phyloP scores from a whole-genome alignment of 176 grass and related monocot species.

The Hordeum marinum region DNA sequence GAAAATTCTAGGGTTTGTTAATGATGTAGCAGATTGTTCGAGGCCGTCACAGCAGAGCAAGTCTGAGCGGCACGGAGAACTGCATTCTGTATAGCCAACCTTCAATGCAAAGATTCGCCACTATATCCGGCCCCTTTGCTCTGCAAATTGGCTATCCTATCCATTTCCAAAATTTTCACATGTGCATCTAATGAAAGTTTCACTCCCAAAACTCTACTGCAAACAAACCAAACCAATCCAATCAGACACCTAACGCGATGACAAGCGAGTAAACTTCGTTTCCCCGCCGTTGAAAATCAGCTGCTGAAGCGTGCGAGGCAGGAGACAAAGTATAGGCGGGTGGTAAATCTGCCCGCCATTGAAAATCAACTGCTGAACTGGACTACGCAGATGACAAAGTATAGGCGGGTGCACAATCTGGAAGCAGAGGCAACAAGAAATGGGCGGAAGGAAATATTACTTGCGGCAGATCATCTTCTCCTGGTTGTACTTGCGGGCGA shows the following conservation, averaged over 20 bases:
- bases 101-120: conserved; percentile 15
- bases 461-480: conserved; percentile 97
- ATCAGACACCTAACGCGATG: too few relatives aligned
- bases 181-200: too few relatives aligned
- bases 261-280: neutral
- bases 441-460: too few relatives aligned
- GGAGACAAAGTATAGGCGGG: conserved; percentile 50
- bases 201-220: too few relatives aligned
- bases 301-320: conserved; percentile 21
- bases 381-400: conserved; percentile 52
- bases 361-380: conserved; percentile 50
- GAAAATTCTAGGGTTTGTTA: neutral
- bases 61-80: conserved; percentile 5
- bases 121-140: conserved; percentile 1
- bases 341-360: neutral
- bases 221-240: too few relatives aligned
- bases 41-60: neutral
- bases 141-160: neutral
- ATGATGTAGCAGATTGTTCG: conserved; percentile 3
- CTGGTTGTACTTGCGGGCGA: conserved; percentile 92
- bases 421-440: too few relatives aligned
- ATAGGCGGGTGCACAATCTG: neutral
- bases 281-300: conserved; percentile 50
- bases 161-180: too few relatives aligned
- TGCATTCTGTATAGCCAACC: neutral